These are phyloP conservation scores for Neurospora crassa DNA, from an alignment of 2,329 filamentous ascomycete species.

Conservation along the genomic window DNA sequence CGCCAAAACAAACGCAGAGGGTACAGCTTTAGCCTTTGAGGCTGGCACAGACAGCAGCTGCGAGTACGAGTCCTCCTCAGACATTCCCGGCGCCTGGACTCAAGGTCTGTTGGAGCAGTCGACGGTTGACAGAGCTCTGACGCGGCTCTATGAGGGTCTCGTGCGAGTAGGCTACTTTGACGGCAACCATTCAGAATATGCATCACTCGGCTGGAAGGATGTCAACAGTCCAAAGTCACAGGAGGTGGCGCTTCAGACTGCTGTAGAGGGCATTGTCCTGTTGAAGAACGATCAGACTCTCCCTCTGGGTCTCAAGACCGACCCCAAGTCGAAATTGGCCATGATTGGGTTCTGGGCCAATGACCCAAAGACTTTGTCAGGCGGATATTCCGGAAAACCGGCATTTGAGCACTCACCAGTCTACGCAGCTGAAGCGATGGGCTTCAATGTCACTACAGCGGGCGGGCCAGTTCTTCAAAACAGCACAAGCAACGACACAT, in stretches of 20 bases:
- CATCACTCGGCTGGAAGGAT: constrained; percentile 41
- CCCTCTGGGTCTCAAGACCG: constrained; percentile 41
- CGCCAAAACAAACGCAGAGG: constrained; percentile 11
- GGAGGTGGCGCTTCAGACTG: constrained; percentile 45
- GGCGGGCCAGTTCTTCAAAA: constrained; percentile 20
- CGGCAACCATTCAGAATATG: constrained; percentile 29
- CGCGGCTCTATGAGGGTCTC: constrained; percentile 43
- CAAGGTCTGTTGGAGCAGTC: constrained; percentile 8
- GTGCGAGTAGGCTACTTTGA: constrained; percentile 51
- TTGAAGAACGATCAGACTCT: constrained; percentile 45
- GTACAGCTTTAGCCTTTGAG: constrained; percentile 14
- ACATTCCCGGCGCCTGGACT: constrained; percentile 12
- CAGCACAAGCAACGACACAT: constrained; percentile 20
- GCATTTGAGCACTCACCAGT: constrained; percentile 45
- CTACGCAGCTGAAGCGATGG: constrained; percentile 37
- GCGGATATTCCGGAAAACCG: constrained; percentile 46
- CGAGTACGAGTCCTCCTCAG: constrained; percentile 11
- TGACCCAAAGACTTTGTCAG: constrained; percentile 44
- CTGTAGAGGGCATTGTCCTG: constrained; percentile 34
- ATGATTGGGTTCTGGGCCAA: constrained; percentile 49
- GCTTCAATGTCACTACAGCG: constrained; percentile 34
- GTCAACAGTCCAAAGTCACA: constrained; percentile 45
- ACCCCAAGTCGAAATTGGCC: constrained; percentile 30
- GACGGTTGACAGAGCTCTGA: constrained; percentile 31
- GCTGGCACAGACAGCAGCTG: constrained; percentile 14